These are phyloP conservation scores for Kalanchoe fedtschenkoi DNA, from an alignment of 164 flowering plant genomes.

Conservation along the genomic window DNA sequence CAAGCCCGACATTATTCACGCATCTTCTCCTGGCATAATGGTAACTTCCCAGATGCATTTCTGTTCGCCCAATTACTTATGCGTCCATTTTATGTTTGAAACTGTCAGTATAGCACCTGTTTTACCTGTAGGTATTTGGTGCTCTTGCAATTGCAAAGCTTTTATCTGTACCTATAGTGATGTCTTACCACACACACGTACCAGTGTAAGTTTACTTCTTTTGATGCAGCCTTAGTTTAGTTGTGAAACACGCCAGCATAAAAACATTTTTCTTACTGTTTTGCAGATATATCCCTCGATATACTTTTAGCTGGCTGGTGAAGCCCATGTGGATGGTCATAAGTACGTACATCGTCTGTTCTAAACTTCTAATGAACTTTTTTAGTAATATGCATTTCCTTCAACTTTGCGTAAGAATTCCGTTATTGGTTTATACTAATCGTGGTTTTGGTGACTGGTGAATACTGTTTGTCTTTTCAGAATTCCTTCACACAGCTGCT, in stretches of 20 bases:
- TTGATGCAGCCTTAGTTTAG: neutral
- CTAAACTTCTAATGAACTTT: neutral
- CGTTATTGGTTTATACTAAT: neutral
- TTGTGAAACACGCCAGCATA: neutral
- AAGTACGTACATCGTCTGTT: conserved; percentile 41
- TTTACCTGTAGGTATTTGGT: conserved; percentile 66
- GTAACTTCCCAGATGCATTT: conserved; percentile 19
- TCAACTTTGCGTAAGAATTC: neutral
- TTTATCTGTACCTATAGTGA: conserved; percentile 78
- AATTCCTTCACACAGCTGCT: conserved; percentile 94
- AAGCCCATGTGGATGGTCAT: conserved; percentile 90
- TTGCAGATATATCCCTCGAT: conserved; percentile 94
- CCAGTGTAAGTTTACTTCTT: conserved; percentile 71
- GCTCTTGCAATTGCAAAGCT: conserved; percentile 88
- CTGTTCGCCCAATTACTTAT: neutral
- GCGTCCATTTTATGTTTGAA: neutral
- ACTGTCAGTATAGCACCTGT: neutral
- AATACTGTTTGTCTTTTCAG: conserved; percentile 22
- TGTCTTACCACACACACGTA: conserved; percentile 99
- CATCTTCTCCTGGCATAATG: conserved; percentile 98
- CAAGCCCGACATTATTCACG: conserved; percentile 97
- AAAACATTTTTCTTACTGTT: neutral
- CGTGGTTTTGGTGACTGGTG: no score
- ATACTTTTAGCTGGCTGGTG: conserved; percentile 98
- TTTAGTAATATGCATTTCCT: neutral